Percentiles rank a stretch among this genome's conserved stretches.
phyloP scores from a whole-genome alignment of 495 filamentous ascomycete species.

The Aspergillus baeticus region DNA sequence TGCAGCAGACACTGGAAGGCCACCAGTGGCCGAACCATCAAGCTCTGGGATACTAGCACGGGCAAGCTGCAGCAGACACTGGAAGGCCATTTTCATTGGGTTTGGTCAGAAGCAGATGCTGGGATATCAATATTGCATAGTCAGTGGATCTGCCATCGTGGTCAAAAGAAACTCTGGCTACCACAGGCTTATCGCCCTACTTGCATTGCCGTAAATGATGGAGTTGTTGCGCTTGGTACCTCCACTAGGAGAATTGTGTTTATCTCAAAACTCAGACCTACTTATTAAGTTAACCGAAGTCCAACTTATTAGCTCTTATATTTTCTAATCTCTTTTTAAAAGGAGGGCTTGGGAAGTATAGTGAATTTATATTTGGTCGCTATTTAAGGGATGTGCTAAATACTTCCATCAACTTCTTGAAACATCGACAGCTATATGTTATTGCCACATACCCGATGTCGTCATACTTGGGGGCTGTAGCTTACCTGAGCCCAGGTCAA shows the following conservation, averaged over 20 bases:
- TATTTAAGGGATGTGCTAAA: too few relatives aligned
- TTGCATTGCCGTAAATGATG: not conserved
- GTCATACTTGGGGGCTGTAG: too few relatives aligned
- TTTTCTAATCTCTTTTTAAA: too few relatives aligned
- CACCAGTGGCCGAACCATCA: constrained; percentile 14
- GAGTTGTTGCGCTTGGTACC: not conserved
- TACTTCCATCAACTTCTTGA: too few relatives aligned
- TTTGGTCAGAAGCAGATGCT: not conserved
- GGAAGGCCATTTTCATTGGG: constrained; percentile 1
- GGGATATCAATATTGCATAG: not conserved
- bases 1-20: not conserved
- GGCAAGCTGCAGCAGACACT: not conserved
- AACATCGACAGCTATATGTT: too few relatives aligned
- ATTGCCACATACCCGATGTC: too few relatives aligned
- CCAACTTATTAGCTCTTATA: too few relatives aligned
- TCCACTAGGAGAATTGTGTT: not conserved
- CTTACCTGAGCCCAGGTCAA: too few relatives aligned
- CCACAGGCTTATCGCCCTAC: not conserved
- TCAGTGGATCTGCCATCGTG: not conserved
- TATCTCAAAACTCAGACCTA: not conserved
- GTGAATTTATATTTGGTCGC: too few relatives aligned
- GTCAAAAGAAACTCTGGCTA: not conserved
- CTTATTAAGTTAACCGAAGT: not conserved
- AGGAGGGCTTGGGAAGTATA: too few relatives aligned
- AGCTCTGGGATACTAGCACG: constrained; percentile 5